A percentile compares a stretch with the other conserved stretches of the same genome.
Conservation (phyloP, 2,329 filamentous ascomycete species). For the Arthrocladium fulminans region DNA sequence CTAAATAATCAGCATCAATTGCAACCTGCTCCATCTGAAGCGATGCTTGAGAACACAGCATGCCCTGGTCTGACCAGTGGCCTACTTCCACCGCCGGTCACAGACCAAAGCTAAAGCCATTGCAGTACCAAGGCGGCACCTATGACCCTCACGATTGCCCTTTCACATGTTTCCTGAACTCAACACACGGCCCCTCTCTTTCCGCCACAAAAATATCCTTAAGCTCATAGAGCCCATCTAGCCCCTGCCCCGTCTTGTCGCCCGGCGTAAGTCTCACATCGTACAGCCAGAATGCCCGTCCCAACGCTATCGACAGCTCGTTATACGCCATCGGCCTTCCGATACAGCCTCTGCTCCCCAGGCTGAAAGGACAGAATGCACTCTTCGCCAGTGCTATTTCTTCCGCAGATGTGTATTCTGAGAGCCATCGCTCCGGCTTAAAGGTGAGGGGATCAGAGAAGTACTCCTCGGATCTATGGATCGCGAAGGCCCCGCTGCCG, state of each 20-base stretch:
- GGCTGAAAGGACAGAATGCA: slow-evolving; percentile 51
- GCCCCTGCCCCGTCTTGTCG: not conserved
- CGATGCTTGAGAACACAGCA: too few relatives aligned
- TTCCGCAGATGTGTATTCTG: slow-evolving; percentile 32
- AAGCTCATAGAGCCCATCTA: slow-evolving; percentile 1
- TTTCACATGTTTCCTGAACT: slow-evolving; percentile 26
- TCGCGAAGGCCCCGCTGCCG: slow-evolving; percentile 27
- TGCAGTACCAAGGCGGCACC: not conserved
- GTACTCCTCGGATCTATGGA: slow-evolving; percentile 29
- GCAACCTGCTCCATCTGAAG: too few relatives aligned
- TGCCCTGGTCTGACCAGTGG: too few relatives aligned
- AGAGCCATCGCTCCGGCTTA: slow-evolving; percentile 35
- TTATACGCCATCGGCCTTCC: slow-evolving; percentile 37
- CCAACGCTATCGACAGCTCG: slow-evolving; percentile 34
- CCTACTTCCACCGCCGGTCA: too few relatives aligned
- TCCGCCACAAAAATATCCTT: slow-evolving; percentile 8
- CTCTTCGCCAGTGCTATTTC: slow-evolving; percentile 50
- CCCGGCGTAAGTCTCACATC: slow-evolving; percentile 25
- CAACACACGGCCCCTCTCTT: slow-evolving; percentile 8
- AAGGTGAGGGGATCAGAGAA: slow-evolving; percentile 27
- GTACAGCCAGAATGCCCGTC: slow-evolving; percentile 32
- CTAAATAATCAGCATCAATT: too few relatives aligned
- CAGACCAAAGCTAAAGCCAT: too few relatives aligned
- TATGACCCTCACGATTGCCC: slow-evolving; percentile 23
- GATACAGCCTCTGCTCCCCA: slow-evolving; percentile 35